Evolutionary conservation across 306 rosid genomes (phyloP), one percentile per base, ranked within the genome.

Genomic region (Vigna reflexopilosa): DNA sequence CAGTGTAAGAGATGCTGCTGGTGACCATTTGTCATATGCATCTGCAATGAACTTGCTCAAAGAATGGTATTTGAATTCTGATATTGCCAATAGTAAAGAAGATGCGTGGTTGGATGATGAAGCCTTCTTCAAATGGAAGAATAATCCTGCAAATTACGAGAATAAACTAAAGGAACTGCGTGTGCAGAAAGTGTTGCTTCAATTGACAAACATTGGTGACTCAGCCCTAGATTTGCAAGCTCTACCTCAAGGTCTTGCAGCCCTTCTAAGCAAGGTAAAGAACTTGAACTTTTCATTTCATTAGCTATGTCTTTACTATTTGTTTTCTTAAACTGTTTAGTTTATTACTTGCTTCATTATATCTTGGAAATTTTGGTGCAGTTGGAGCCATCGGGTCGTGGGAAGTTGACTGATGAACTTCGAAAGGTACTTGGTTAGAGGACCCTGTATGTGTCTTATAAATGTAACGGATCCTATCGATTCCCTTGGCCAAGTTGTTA

Each of bases 231-330:
- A 89, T 87, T 84, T 95, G 88, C 91, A 91, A 85, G 97, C 94
- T 72, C 82, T 95, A 68, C 98, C 99, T 80, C 97, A 87, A 81
- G 98, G 98, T 79, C 92, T 95, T 79, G 90, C 98, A 56, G 87
- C 97, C 72, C 93, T 95, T 86, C 77, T 95, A 87, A 89, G 89
- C 97, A 91, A 93, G 94, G 99, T 95, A 87, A 87, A 85, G 36
- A 36, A 55, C 78, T 77, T 15, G n/a, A 17, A 54, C n/a, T 30
- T 2, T 42, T 15, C 52, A 22, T 38, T 48, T 57, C 66, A n/a
- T 71, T 2, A 51, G 48, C 68, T 5, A 48, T 57, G 26, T 51
- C 58, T 16, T 71, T 26, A 4, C 28, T 16, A 6, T 6, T 55
- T 47, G n/a, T 70, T 76, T 44, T 54, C 34, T 71, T 2, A 15